phyloP scores from a whole-genome alignment of 805 yeast genomes.

The Yarrowia keelungensis region DNA sequence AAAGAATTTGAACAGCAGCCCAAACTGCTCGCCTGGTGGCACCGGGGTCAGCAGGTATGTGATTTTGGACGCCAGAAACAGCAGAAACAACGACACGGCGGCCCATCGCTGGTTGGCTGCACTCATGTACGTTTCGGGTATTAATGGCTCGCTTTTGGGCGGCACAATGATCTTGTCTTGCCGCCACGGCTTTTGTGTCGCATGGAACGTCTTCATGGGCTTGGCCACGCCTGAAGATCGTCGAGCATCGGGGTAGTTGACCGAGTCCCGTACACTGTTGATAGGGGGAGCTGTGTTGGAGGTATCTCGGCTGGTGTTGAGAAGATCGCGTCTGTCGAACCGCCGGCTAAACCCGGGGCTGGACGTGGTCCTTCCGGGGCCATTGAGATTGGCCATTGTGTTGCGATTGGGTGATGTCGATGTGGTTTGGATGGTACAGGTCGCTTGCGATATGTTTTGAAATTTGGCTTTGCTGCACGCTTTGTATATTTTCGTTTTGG shows the following conservation, averaged over 20 bases:
- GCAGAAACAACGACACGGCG: slow-evolving; percentile 66
- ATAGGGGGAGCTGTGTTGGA: slow-evolving; percentile 32
- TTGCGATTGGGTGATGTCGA: slow-evolving; percentile 1
- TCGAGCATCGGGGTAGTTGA: neutral
- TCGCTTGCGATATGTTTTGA: slow-evolving; percentile 36
- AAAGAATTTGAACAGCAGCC: slow-evolving; percentile 62
- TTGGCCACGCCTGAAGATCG: slow-evolving; percentile 18
- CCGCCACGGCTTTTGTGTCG: slow-evolving; percentile 34
- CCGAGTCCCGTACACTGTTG: slow-evolving; percentile 6
- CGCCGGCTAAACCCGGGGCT: slow-evolving; percentile 24
- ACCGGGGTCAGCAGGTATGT: slow-evolving; percentile 49
- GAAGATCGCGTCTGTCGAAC: slow-evolving; percentile 19
- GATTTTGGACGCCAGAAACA: slow-evolving; percentile 86
- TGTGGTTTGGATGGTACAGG: neutral
- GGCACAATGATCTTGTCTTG: slow-evolving; percentile 21
- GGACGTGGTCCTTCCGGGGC: slow-evolving; percentile 29
- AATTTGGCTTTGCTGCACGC: slow-evolving; percentile 33
- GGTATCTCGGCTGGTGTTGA: slow-evolving; percentile 5
- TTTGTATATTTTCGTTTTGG: slow-evolving; percentile 28
- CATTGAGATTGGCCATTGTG: slow-evolving; percentile 37
- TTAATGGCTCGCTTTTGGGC: slow-evolving; percentile 47
- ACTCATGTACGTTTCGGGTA: slow-evolving; percentile 72
- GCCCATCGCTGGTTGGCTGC: slow-evolving; percentile 78
- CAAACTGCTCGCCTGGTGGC: slow-evolving; percentile 8
- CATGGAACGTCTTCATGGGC: slow-evolving; percentile 28